Base-by-base conservation (phyloP, 306 rosid genomes). In the Glycine tomentella region DNA sequence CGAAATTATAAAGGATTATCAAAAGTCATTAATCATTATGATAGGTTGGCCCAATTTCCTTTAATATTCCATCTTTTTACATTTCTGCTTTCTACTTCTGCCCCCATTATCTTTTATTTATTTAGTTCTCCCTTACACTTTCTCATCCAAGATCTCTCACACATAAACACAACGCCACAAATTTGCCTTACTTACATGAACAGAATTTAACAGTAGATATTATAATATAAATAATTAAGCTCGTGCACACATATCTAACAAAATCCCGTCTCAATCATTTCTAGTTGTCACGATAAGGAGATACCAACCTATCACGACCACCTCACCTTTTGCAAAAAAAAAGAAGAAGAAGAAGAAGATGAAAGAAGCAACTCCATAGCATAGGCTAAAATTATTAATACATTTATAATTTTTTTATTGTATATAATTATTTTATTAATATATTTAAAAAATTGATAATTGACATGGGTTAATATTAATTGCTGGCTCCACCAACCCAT, bases 281-380 rank as follows among this genome's bases (percentile, higher is more conserved):
- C 3, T 15, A 57, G 70, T 79, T 79, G 71, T 69, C 77, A 69
- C n/a, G 71, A 79, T 57, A 69, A 79, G 51, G 59, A 44, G 76
- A 68, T 42, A 55, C 69, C 76, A 68, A 20, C 69, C 76, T 8
- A 31, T 9, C 15, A 65, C 69, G 34, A 57, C 42, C 55, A 3
- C 68, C 68, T 62, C 76, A 31, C 4, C 69, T 79, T 55, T 15
- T 55, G 8, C 20, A 57, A n/a, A n/a, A 79, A 57, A 25, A 50
- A 16, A 42, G 5, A 42, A 40, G 6, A 44, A 12, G 15, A 53
- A 53, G 3, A 25, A 10, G n/a, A 52, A 15, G 16, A 53, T 67
- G 17, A 53, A 53, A 36, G 31, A 25, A 25, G 2, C 31, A 55
- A n/a, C n/a, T n/a, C n/a, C n/a, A n/a, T n/a, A n/a, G n/a, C n/a